A percentile compares a stretch with the other conserved stretches of the same genome.
phyloP scores from a whole-genome alignment of 1,139 yeast genomes.

The Pichia sp. region DNA sequence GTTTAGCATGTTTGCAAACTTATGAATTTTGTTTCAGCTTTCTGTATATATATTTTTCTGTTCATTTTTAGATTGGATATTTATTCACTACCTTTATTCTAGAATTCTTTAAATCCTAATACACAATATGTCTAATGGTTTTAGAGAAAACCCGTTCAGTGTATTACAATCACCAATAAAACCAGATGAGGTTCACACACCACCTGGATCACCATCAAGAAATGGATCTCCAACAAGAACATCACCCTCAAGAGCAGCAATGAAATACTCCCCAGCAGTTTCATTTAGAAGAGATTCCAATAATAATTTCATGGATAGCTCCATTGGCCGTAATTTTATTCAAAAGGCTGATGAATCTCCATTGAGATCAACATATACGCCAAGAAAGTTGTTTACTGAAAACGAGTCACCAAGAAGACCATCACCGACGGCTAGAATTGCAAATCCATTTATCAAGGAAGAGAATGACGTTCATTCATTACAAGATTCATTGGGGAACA shows the following conservation, averaged over 20 bases:
- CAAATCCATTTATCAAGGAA: constrained; percentile 37
- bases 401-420: constrained; percentile 64
- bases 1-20: too few relatives aligned
- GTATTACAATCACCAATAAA: constrained; percentile 26
- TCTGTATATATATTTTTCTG: too few relatives aligned
- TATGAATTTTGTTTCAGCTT: too few relatives aligned
- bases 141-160: constrained; percentile 23
- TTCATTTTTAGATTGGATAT: too few relatives aligned
- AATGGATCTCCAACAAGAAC: too few relatives aligned
- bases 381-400: constrained; percentile 51
- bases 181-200: constrained; percentile 31
- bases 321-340: constrained; percentile 29
- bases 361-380: constrained; percentile 29
- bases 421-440: constrained; percentile 39
- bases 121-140: constrained; percentile 26
- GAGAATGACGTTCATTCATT: constrained; percentile 23
- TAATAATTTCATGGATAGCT: constrained; percentile 25
- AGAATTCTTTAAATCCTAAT: too few relatives aligned
- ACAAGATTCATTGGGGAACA: constrained; percentile 21
- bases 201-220: constrained; percentile 32
- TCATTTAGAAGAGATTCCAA: constrained; percentile 23
- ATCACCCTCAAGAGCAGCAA: constrained; percentile 41
- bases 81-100: too few relatives aligned
- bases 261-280: constrained; percentile 33
- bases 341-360: constrained; percentile 26